Base-by-base conservation (phyloP, 176 grass and related monocot species). In the Paspalum notatum region DNA sequence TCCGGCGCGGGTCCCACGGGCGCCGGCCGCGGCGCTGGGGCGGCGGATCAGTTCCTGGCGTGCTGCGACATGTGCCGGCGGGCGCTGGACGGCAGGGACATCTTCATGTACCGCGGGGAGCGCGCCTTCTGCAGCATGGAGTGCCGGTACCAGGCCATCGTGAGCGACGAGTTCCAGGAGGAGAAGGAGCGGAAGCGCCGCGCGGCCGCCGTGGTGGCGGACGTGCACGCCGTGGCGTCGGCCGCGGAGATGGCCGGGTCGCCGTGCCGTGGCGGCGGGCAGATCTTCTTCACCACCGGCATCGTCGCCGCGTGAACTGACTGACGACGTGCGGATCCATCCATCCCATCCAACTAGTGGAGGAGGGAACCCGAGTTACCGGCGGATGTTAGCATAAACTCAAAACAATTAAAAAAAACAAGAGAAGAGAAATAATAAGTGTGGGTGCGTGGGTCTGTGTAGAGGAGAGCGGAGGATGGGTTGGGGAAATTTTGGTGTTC, bases 41-140 rank as follows among this genome's bases (percentile, higher is more conserved):
- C 68, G 42, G 25, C 42, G 0, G 68, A 12, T 43, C 25, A 12
- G 71, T 97, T 97, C 75, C 52, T 97, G 37, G 79, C 62, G 46
- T 82, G 66, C 62, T 97, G 95, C 87, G 42, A 90, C 77, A 47
- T 92, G 40, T 97, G 95, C 72, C 41, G 83, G 53, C 91, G 91
- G 64, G 13, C 78, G 57, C 85, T 97, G 8, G 89, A 97, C 50
- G 95, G 91, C 21, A 89, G 89, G 78, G 95, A 97, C 80, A 92
- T 97, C 53, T 97, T 89, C 85, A 97, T 97, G 80, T 97, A 97
- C 77, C 85, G 87, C 73, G 95, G 95, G 13, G 94, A 97, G 68
- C 91, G 89, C 67, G 94, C 91, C n/a, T 97, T 97, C 71, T 97
- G 94, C 78, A 97, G 94, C 85, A 90, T 82, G 79, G 94, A 97